A percentile compares a stretch with the other conserved stretches of the same genome.
Evolutionary conservation across 768 basidiomycete species (phyloP).

Genomic region (Pleurotus tuoliensis): DNA sequence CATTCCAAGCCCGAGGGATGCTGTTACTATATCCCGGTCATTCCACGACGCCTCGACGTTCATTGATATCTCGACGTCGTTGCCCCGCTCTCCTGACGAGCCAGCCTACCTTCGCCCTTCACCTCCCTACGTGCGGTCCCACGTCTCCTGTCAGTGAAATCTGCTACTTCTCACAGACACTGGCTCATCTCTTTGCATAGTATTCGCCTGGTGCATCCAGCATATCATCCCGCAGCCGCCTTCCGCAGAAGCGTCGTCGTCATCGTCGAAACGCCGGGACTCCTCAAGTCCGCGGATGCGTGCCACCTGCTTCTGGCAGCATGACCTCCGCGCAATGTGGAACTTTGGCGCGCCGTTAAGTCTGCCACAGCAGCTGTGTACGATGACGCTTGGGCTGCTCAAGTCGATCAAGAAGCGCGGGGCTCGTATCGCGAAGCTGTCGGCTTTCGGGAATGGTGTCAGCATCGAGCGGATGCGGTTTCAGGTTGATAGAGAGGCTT

Average conservation of each 20-base stretch:
- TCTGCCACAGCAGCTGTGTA: conserved; percentile 77
- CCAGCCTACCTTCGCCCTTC: conserved; percentile 88
- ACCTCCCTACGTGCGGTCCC: conserved; percentile 88
- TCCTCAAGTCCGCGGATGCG: conserved; percentile 45
- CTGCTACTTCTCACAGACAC: conserved; percentile 5
- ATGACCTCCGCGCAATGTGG: conserved; percentile 87
- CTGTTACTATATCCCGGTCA: conserved; percentile 88
- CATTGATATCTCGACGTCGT: conserved; percentile 89
- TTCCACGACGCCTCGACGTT: conserved; percentile 78
- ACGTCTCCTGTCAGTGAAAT: conserved; percentile 59
- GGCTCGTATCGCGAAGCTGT: conserved; percentile 66
- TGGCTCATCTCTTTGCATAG: conserved; percentile 28
- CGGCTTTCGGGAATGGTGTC: conserved; percentile 79
- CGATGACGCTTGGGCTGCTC: conserved; percentile 76
- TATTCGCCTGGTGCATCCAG: conserved; percentile 96
- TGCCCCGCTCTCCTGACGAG: conserved; percentile 87
- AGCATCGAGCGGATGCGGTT: conserved; percentile 76
- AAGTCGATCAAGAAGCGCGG: conserved; percentile 80
- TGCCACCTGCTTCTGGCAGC: conserved; percentile 93
- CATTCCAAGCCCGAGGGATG: conserved; percentile 77
- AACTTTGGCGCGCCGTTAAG: conserved; percentile 64
- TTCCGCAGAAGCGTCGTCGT: conserved; percentile 16
- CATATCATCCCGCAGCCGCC: conserved; percentile 38
- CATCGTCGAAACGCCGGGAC: conserved; percentile 30
- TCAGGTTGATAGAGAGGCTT: conserved; percentile 77